Conservation (phyloP, 2,329 filamentous ascomycete genomes). For the Iodosphaeria phyllophila region DNA sequence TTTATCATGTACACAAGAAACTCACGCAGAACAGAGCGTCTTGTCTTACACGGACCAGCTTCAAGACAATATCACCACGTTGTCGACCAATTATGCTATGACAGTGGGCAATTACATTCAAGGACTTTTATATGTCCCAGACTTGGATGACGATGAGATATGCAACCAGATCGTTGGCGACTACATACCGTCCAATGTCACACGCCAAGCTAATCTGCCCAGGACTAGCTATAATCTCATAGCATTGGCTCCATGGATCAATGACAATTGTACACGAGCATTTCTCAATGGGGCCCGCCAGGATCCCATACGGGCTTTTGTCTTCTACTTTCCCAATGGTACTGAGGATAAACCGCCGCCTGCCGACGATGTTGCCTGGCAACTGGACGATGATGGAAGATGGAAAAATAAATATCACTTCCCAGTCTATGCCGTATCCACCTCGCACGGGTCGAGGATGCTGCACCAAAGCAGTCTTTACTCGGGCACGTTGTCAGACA, state of each 20-base stretch:
- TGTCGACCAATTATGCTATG: slow-evolving; percentile 49
- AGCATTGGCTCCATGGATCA: slow-evolving; percentile 76
- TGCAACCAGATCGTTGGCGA: slow-evolving; percentile 44
- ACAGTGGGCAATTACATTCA: too few relatives aligned
- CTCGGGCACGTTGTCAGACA: slow-evolving; percentile 51
- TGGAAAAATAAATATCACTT: slow-evolving; percentile 58
- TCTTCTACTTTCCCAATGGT: slow-evolving; percentile 42
- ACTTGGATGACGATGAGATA: slow-evolving; percentile 33
- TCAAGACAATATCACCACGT: slow-evolving; percentile 47
- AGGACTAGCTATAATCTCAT: slow-evolving; percentile 54
- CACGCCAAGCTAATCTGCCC: slow-evolving; percentile 50
- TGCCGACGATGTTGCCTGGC: slow-evolving; percentile 47
- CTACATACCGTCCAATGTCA: slow-evolving; percentile 61
- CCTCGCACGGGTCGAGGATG: slow-evolving; percentile 43
- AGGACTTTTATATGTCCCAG: slow-evolving; percentile 75
- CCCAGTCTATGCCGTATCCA: slow-evolving; percentile 69
- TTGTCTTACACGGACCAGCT: slow-evolving; percentile 33
- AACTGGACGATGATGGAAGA: slow-evolving; percentile 44
- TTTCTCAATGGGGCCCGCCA: slow-evolving; percentile 46
- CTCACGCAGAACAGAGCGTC: too few relatives aligned
- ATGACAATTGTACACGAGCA: slow-evolving; percentile 47
- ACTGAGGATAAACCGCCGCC: slow-evolving; percentile 43
- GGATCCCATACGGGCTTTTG: slow-evolving; percentile 41
- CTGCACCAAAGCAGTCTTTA: slow-evolving; percentile 58
- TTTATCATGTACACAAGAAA: too few relatives aligned